Conservation (phyloP, 176 grass and related monocot genomes). For the Phragmites australis region DNA sequence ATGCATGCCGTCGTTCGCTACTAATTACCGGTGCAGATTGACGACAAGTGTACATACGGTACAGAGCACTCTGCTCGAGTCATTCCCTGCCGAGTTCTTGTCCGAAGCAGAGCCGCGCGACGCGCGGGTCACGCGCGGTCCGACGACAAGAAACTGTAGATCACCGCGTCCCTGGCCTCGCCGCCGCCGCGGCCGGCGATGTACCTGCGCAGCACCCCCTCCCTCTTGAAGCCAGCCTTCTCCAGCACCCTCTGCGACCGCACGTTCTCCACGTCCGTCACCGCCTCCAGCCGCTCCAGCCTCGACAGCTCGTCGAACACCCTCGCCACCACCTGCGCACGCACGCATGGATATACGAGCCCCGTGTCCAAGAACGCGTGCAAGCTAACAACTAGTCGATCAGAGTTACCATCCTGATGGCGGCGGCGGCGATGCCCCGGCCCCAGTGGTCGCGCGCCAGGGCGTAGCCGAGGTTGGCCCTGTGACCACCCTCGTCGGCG, state of each 20-base stretch:
- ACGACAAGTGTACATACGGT: too few relatives aligned
- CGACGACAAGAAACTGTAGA: constrained; percentile 55
- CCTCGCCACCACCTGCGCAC: constrained; percentile 30
- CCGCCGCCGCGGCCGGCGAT: constrained; percentile 10
- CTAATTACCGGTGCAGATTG: too few relatives aligned
- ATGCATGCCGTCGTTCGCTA: too few relatives aligned
- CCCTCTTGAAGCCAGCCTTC: constrained; percentile 60
- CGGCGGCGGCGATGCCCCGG: constrained; percentile 39
- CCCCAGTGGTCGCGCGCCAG: constrained; percentile 47
- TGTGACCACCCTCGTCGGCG: constrained; percentile 34
- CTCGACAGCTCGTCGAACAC: constrained; percentile 52
- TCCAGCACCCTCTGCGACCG: constrained; percentile 59
- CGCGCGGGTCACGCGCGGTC: not conserved
- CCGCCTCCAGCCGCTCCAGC: constrained; percentile 61
- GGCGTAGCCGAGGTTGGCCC: constrained; percentile 58
- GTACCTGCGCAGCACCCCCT: constrained; percentile 49
- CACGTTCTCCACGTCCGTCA: constrained; percentile 43
- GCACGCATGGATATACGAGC: not conserved
- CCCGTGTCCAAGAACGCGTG: not conserved
- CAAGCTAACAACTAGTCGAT: not conserved
- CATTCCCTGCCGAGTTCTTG: too few relatives aligned
- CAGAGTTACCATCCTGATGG: constrained; percentile 31
- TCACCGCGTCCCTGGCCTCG: constrained; percentile 28
- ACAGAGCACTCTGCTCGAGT: too few relatives aligned
- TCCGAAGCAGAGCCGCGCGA: not conserved